Evolutionary conservation across 371 early-diverging fungal genomes (phyloP), one percentile per base, ranked within the genome.

Genomic region (Dichotomocladium elegans): DNA sequence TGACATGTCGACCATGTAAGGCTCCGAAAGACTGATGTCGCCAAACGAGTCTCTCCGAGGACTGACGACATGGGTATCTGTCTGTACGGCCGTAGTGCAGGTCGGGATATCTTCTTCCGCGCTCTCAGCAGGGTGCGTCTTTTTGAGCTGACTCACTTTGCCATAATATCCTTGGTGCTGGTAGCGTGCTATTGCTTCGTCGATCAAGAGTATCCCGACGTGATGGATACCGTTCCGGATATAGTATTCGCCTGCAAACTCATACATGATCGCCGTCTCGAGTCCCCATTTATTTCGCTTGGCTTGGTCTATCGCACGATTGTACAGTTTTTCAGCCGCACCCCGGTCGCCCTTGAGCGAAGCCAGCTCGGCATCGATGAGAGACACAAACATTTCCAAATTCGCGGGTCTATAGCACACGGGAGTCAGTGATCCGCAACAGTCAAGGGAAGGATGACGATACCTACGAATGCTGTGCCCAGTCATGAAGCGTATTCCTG

Each of bases 351-450:
- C 15, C 0, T 60, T 51, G 21, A 76, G 46, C 4, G 64, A 55
- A 11, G 73, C 61, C 3, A 76, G 41, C 35, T 76, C 77, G n/a
- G 77, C 77, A 50, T 76, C 69, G 17, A 74, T 66, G 12, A 60
- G 51, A 22, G 63, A 58, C 8, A 68, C 56, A 50, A 62, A 56
- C 67, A 69, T 64, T 21, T 60, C 55, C 10, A 71, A 47, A 22
- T 71, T 74, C 35, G 50, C 46, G 33, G 64, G 64, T 46, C 44
- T 57, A 27, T 40, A 21, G n/a, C 34, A 30, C 29, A 43, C 21
- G 22, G 11, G 19, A 33, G 9, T 37, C 15, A 25, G 31, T 10
- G n/a, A 46, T 0, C 2, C n/a, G n/a, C n/a, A n/a, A n/a, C n/a
- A n/a, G n/a, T n/a, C n/a, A n/a, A n/a, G n/a, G n/a, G n/a, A n/a